These are phyloP conservation scores for Pythium biforme DNA, from an alignment of 352 stramenopile species.

Conservation along the genomic window DNA sequence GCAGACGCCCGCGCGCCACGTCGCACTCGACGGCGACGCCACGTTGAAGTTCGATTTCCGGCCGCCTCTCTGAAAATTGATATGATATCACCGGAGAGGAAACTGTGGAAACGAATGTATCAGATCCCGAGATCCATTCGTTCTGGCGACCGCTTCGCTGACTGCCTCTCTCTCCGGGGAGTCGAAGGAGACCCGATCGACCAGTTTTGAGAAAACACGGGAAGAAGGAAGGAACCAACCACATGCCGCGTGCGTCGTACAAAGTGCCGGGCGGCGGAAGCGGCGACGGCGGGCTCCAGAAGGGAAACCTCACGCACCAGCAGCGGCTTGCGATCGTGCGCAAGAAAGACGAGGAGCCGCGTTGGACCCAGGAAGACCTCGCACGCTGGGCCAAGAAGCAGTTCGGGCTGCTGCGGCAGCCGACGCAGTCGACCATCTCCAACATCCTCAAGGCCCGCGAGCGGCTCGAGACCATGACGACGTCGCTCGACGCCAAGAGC, in stretches of 20 bases:
- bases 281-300: slow-evolving; percentile 18
- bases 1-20: slow-evolving; percentile 24
- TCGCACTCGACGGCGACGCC: slow-evolving; percentile 24
- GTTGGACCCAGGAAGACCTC: slow-evolving; percentile 55
- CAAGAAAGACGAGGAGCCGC: slow-evolving; percentile 52
- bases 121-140: slow-evolving; percentile 11
- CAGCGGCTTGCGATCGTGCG: slow-evolving; percentile 57
- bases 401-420: slow-evolving; percentile 44
- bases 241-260: neutral
- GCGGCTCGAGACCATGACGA: slow-evolving; percentile 40
- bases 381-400: slow-evolving; percentile 52
- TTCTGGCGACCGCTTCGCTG: neutral
- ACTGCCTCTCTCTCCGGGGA: slow-evolving; percentile 13
- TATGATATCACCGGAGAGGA: slow-evolving; percentile 13
- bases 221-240: neutral
- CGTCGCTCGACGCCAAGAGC: slow-evolving; percentile 43
- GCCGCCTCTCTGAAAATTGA: slow-evolving; percentile 7
- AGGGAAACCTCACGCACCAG: slow-evolving; percentile 59
- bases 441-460: slow-evolving; percentile 53
- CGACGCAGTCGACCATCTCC: slow-evolving; percentile 67
- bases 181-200: slow-evolving; percentile 4
- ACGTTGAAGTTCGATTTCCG: slow-evolving; percentile 22
- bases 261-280: slow-evolving; percentile 2
- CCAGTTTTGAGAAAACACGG: slow-evolving; percentile 16
- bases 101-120: slow-evolving; percentile 21